phyloP scores from a whole-genome alignment of 495 filamentous ascomycete species.

The Penicillium cinerascens region DNA sequence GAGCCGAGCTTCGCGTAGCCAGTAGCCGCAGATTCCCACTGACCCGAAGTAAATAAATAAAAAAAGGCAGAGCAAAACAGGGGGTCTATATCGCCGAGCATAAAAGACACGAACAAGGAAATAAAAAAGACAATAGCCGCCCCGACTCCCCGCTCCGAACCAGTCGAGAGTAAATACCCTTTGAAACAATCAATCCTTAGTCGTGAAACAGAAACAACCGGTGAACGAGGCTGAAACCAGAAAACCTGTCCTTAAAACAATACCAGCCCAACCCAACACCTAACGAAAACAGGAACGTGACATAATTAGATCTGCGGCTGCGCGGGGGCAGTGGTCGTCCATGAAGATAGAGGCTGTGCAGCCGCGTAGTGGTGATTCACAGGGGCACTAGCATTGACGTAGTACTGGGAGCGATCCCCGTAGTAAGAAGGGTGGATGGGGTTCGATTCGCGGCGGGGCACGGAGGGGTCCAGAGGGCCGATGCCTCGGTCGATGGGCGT shows the following conservation, averaged over 20 bases:
- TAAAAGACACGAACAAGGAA: conserved; percentile 8
- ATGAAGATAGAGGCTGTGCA: conserved; percentile 32
- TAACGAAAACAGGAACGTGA: conserved; percentile 3
- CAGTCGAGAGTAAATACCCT: not conserved
- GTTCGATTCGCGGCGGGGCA: conserved; percentile 42
- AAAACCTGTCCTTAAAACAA: not conserved
- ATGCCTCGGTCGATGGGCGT: conserved; percentile 33
- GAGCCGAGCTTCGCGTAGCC: no score
- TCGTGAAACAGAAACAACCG: no score
- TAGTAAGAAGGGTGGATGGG: conserved; percentile 37
- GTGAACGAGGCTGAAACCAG: not conserved
- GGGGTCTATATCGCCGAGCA: not conserved
- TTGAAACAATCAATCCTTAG: not conserved
- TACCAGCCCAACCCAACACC: conserved; percentile 6
- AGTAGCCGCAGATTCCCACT: no score
- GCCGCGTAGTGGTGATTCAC: conserved; percentile 36
- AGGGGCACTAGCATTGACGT: conserved; percentile 28
- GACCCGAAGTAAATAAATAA: conserved; percentile 13
- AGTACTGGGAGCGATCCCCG: conserved; percentile 37
- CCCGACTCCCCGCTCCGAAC: not conserved
- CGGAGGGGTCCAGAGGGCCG: conserved; percentile 32
- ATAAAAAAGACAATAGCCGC: conserved; percentile 1
- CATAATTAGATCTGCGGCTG: conserved; percentile 41
- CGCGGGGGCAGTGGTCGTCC: conserved; percentile 43
- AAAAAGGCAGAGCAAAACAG: conserved; percentile 5